Base-by-base conservation (phyloP, 148 eudicot species). In the Rhododendron henanense region DNA sequence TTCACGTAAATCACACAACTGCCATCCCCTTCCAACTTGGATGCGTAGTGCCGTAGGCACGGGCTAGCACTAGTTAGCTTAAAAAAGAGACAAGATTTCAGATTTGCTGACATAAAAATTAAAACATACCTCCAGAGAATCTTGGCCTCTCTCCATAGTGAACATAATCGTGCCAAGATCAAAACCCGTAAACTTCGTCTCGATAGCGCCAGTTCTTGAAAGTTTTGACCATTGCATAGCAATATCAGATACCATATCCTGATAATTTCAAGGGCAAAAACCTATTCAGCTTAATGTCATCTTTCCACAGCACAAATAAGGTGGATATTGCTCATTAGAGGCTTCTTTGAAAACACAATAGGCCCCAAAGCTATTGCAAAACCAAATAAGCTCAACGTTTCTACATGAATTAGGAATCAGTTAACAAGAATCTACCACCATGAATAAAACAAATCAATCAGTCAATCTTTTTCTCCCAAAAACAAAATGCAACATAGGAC, bases 141-240 rank as follows among this genome's bases (percentile, higher is more conserved):
- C 96, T 86, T 89, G 98, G 53, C 98, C 95, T 80, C 90, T 89
- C 86, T 95, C 93, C 94, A 94, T 88, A 78, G 94, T 95, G 91
- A 97, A 92, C 99, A 95, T 97, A 78, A 97, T 86, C 57, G 99
- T 95, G 88, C 87, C 89, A 35, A 90, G 47, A 90, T 97, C 99
- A 85, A 97, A 88, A 11, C 93, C 96, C 91, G 89, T 88, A 86
- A 97, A 97, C 87, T 89, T 91, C 44, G 91, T 90, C 88, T 94
- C 95, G 41, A 94, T 85, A 41, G 93, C 91, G 63, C 98, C 99
- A 1, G 96, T 94, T 91, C 94, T 95, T 78, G 93, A 78, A 86
- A 97, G 87, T 85, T 94, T 90, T 35, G 92, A 91, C 99, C 98
- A 95, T 90, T 93, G 92, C 93, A 85, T 92, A 23, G 98, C 96